Evolutionary conservation across 352 stramenopile genomes (phyloP).

Genomic region (Globisporangium barbulae): DNA sequence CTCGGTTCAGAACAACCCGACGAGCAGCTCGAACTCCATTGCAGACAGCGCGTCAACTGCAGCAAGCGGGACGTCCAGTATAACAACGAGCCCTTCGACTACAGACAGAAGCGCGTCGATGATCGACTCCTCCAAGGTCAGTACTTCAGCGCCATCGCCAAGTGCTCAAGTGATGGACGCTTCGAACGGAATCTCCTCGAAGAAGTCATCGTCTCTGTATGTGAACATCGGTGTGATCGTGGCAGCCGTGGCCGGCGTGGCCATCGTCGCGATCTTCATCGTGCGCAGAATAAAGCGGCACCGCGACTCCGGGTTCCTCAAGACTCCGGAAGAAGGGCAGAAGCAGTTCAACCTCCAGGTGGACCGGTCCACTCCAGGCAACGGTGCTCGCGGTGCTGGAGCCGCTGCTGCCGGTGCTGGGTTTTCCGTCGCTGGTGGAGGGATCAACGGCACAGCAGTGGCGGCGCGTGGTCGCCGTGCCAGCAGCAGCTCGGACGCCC

Average conservation of each 20-base stretch:
- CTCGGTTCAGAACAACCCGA: slow-evolving; percentile 13
- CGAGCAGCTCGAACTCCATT: neutral
- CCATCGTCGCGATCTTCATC: slow-evolving; percentile 53
- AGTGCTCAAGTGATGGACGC: neutral
- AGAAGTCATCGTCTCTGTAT: slow-evolving; percentile 22
- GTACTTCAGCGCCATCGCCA: neutral
- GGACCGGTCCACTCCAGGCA: slow-evolving; percentile 9
- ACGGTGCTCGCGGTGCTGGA: neutral
- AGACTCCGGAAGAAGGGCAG: slow-evolving; percentile 26
- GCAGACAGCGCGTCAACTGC: neutral
- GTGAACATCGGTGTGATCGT: slow-evolving; percentile 50
- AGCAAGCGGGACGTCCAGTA: neutral
- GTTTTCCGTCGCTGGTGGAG: slow-evolving; percentile 14
- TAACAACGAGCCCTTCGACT: neutral
- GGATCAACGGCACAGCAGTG: neutral
- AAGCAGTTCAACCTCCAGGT: slow-evolving; percentile 26
- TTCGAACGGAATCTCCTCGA: neutral
- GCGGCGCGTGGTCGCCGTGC: slow-evolving; percentile 14
- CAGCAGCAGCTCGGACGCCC: slow-evolving; percentile 21
- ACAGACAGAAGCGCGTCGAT: neutral
- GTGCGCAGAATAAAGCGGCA: slow-evolving; percentile 30
- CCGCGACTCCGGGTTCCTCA: slow-evolving; percentile 22
- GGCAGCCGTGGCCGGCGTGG: slow-evolving; percentile 32
- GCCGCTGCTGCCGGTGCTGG: neutral
- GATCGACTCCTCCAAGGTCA: neutral